phyloP scores from a whole-genome alignment of 139 green algal species.

The Closterium sp. region DNA sequence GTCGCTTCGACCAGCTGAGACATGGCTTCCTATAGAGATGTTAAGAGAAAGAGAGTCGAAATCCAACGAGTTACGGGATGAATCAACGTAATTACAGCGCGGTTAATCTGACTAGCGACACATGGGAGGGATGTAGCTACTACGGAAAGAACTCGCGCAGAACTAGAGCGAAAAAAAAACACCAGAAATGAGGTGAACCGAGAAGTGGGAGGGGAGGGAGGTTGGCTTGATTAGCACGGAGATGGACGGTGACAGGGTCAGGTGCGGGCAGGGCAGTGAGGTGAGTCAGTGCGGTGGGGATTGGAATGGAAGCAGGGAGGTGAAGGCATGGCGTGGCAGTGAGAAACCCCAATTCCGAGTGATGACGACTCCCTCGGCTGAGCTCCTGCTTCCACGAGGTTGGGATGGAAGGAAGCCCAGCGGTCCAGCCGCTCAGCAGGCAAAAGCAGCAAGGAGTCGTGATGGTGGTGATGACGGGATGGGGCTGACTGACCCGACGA shows the following conservation, averaged over 20 bases:
- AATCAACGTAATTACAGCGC: too few species aligned
- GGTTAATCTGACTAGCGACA: background rate
- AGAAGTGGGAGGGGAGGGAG: background rate
- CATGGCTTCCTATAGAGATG: background rate
- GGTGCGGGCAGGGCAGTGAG: too few species aligned
- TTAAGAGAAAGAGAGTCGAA: background rate
- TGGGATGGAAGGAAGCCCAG: background rate
- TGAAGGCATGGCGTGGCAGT: background rate
- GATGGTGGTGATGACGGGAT: background rate
- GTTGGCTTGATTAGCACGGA: background rate
- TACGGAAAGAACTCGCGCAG: background rate
- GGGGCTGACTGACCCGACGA: too few species aligned
- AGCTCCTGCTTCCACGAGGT: background rate
- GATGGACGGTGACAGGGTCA: too few species aligned
- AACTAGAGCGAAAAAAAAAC: background rate
- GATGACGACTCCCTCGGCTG: background rate
- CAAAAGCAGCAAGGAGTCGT: background rate
- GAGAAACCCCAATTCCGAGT: background rate
- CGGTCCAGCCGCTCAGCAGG: background rate
- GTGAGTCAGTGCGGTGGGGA: too few species aligned
- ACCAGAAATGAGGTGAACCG: background rate
- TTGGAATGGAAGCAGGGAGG: background rate
- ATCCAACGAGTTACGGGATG: too few species aligned
- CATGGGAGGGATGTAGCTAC: background rate
- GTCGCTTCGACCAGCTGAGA: background rate